phyloP scores from a whole-genome alignment of 441 rosid species.

The Euphorbia schlechtendalii region DNA sequence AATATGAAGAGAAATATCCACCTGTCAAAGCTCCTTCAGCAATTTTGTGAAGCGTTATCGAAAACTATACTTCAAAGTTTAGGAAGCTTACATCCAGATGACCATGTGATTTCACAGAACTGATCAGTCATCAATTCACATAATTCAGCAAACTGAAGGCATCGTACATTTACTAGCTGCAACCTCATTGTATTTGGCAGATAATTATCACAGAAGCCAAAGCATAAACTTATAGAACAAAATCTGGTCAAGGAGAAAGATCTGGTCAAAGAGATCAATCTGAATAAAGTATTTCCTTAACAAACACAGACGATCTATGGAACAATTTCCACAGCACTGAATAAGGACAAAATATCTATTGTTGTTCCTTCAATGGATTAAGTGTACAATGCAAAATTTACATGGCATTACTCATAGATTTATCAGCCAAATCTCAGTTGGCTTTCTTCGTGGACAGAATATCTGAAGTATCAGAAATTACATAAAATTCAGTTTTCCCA shows the following conservation, averaged over 20 bases:
- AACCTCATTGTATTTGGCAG: background rate
- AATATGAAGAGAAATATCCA: constrained; percentile 14
- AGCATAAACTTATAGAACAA: constrained; percentile 3
- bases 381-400: constrained; percentile 12
- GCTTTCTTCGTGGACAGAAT: constrained; percentile 6
- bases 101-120: constrained; percentile 12
- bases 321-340: constrained; percentile 4
- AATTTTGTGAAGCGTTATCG: constrained; percentile 11
- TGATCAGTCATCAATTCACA: constrained; percentile 19
- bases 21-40: constrained; percentile 15
- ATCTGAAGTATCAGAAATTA: background rate
- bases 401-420: constrained; percentile 11
- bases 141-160: constrained; percentile 4
- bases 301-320: background rate
- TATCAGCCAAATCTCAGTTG: constrained; percentile 14
- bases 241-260: constrained; percentile 23
- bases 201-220: constrained; percentile 8
- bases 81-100: constrained; percentile 9
- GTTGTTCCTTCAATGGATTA: constrained; percentile 14
- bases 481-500: constrained; percentile 13
- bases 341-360: constrained; percentile 8
- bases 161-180: background rate
- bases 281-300: background rate
- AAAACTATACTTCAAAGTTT: constrained; percentile 18
- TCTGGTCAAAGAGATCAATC: constrained; percentile 7